Evolutionary conservation across 495 filamentous ascomycete species (phyloP), one percentile per base, ranked within the genome.

Genomic region (Penicillium arizonense): DNA sequence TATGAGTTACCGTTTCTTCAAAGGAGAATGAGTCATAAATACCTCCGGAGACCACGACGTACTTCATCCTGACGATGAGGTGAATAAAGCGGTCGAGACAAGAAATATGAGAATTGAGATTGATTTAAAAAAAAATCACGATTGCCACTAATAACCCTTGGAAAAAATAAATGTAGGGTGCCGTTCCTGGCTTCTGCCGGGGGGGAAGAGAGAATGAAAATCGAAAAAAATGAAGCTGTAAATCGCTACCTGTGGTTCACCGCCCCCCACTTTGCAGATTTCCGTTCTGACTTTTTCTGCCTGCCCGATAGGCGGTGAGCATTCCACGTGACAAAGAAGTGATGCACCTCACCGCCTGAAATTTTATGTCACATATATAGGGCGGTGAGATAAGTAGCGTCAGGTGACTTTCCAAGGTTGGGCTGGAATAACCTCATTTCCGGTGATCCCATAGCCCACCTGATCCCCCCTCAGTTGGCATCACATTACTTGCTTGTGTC

Each of bases 371-470:
- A 33, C 5, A 5, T 8, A 20, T 16, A 5, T 11, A 5, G 34
- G 50, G 50, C 50, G 50, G 43, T 53, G 28, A 30, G 8, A 10
- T 32, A 48, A 44, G 47, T 50, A 35, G 56, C 21, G 49, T 66
- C 63, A 61, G 57, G 53, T 62, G 63, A 62, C 56, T 64, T 30
- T 9, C 28, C 28, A 30, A 30, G 28, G 28, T 30, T 59, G 28
- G 63, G 56, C 61, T 60, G 53, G 60, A 61, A 66, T 63, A 66
- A 57, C 58, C 58, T 63, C 59, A 62, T 62, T 38, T 51, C 55
- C 56, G 24, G 21, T 51, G 41, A 56, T 56, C 37, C 23, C 35
- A 24, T 30, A 41, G 30, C 47, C 14, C 37, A 3, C 24, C 21
- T 13, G 39, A 50, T 42, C 24, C 48, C 46, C 47, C 48, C 48